Percentiles rank a stretch among this genome's conserved stretches.
These are phyloP conservation scores for Porodaedalea pini DNA, from an alignment of 1,284 basidiomycete genomes.

Conservation along the genomic window DNA sequence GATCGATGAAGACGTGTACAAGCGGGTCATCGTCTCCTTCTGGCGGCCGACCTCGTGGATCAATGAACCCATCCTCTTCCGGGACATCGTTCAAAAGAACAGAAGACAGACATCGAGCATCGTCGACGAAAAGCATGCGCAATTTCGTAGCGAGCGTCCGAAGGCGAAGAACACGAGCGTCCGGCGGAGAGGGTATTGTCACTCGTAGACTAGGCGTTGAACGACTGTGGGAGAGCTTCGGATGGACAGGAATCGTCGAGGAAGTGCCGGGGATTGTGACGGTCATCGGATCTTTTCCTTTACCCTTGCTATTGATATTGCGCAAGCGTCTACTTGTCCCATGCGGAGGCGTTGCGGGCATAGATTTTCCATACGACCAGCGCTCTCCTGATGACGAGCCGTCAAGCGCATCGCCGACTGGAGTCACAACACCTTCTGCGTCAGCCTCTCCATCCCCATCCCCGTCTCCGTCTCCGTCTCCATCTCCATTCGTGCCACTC, in stretches of 20 bases:
- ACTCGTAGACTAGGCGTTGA: slow-evolving; percentile 20
- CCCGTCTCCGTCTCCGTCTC: slow-evolving; percentile 16
- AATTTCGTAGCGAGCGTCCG: slow-evolving; percentile 29
- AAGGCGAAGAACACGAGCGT: slow-evolving; percentile 38
- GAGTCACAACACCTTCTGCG: slow-evolving; percentile 14
- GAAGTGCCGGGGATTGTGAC: slow-evolving; percentile 14
- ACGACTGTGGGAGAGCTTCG: slow-evolving; percentile 19
- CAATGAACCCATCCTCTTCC: slow-evolving; percentile 29
- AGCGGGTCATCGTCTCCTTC: slow-evolving; percentile 47
- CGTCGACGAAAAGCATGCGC: slow-evolving; percentile 28
- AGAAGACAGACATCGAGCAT: slow-evolving; percentile 34
- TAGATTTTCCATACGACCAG: slow-evolving; percentile 17
- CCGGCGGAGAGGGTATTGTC: slow-evolving; percentile 25
- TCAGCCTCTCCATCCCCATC: slow-evolving; percentile 16
- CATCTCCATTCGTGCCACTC: slow-evolving; percentile 7
- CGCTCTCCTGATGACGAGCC: slow-evolving; percentile 18
- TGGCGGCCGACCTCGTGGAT: slow-evolving; percentile 47
- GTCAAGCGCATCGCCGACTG: slow-evolving; percentile 14
- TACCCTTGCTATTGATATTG: slow-evolving; percentile 6
- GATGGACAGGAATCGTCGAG: slow-evolving; percentile 11
- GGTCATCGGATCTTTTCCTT: slow-evolving; percentile 15
- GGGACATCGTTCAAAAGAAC: slow-evolving; percentile 32
- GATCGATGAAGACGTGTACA: slow-evolving; percentile 84
- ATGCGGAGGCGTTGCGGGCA: slow-evolving; percentile 19
- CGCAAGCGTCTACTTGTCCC: slow-evolving; percentile 13